Percentiles rank a stretch among this genome's conserved stretches.
These are phyloP conservation scores for Crataegus laevigata DNA, from an alignment of 306 rosid species.

Conservation along the genomic window DNA sequence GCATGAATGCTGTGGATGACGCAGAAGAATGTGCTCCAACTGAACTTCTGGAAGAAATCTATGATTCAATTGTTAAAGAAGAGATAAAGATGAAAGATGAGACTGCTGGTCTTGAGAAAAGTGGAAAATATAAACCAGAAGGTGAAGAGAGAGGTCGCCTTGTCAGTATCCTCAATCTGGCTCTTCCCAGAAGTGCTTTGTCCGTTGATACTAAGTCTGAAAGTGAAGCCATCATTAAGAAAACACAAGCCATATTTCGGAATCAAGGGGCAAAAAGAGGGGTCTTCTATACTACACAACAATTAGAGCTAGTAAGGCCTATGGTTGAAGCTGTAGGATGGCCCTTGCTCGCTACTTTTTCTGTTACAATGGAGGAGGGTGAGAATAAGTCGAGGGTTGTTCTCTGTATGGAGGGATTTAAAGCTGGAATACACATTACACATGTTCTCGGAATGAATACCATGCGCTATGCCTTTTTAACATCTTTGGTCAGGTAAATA, in stretches of 20 bases:
- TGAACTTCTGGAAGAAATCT: conserved; percentile 84
- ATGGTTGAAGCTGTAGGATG: conserved; percentile 99
- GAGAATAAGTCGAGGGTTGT: conserved; percentile 88
- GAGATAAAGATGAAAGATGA: conserved; percentile 96
- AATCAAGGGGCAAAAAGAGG: conserved; percentile 81
- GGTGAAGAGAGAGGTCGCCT: conserved; percentile 87
- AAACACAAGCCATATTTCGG: conserved; percentile 85
- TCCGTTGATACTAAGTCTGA: conserved; percentile 66
- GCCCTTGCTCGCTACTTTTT: conserved; percentile 98
- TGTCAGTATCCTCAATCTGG: conserved; percentile 89
- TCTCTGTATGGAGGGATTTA: conserved; percentile 97
- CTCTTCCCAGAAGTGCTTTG: conserved; percentile 73
- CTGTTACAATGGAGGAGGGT: conserved; percentile 99
- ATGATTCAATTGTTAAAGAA: conserved; percentile 84
- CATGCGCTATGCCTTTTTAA: conserved; percentile 98
- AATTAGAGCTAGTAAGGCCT: conserved; percentile 98
- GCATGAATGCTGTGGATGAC: conserved; percentile 82
- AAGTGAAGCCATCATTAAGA: conserved; percentile 91
- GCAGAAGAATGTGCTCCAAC: conserved; percentile 86
- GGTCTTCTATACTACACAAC: conserved; percentile 82
- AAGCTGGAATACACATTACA: conserved; percentile 91
- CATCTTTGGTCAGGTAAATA: conserved; percentile 86
- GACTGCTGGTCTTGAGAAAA: conserved; percentile 46
- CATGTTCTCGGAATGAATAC: conserved; percentile 97
- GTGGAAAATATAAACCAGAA: conserved; percentile 58